Percentiles rank a stretch among this genome's conserved stretches.
phyloP scores from a whole-genome alignment of 2,329 filamentous ascomycete genomes.

The Venturia nashicola region DNA sequence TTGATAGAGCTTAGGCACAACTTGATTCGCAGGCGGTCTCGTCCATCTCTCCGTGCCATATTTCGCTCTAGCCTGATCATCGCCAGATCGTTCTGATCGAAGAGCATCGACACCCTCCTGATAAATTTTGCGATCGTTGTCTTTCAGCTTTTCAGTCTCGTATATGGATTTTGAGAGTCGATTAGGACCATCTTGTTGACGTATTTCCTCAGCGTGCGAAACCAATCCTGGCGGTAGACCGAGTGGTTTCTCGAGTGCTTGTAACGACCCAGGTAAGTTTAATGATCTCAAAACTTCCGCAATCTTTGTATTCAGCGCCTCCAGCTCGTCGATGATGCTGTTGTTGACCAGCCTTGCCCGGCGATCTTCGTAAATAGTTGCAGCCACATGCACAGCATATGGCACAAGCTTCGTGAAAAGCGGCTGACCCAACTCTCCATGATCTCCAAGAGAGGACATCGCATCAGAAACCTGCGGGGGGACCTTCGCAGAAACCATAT shows the following conservation, averaged over 20 bases:
- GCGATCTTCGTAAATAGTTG: constrained; percentile 88
- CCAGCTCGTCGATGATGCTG: constrained; percentile 73
- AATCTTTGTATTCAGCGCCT: constrained; percentile 65
- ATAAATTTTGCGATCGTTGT: constrained; percentile 64
- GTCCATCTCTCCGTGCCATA: constrained; percentile 83
- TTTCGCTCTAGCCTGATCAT: constrained; percentile 59
- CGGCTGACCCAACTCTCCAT: constrained; percentile 68
- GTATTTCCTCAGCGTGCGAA: constrained; percentile 85
- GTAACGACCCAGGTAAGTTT: constrained; percentile 81
- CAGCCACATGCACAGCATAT: constrained; percentile 88
- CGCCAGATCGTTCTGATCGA: constrained; percentile 70
- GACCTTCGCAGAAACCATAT: constrained; percentile 70
- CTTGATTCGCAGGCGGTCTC: constrained; percentile 55
- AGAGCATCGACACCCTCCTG: constrained; percentile 72
- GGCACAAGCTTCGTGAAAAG: constrained; percentile 87
- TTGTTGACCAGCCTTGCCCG: constrained; percentile 84
- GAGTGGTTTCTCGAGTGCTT: constrained; percentile 88
- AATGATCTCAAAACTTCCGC: constrained; percentile 69
- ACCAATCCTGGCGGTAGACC: constrained; percentile 75
- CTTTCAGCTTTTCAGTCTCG: constrained; percentile 82
- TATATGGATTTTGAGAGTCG: constrained; percentile 68
- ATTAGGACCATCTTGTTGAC: constrained; percentile 77
- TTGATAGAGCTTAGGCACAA: constrained; percentile 60
- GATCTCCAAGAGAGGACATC: constrained; percentile 66
- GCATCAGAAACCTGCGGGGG: constrained; percentile 76